phyloP scores from a whole-genome alignment of 2,329 filamentous ascomycete species.

The Penicillium sp. region DNA sequence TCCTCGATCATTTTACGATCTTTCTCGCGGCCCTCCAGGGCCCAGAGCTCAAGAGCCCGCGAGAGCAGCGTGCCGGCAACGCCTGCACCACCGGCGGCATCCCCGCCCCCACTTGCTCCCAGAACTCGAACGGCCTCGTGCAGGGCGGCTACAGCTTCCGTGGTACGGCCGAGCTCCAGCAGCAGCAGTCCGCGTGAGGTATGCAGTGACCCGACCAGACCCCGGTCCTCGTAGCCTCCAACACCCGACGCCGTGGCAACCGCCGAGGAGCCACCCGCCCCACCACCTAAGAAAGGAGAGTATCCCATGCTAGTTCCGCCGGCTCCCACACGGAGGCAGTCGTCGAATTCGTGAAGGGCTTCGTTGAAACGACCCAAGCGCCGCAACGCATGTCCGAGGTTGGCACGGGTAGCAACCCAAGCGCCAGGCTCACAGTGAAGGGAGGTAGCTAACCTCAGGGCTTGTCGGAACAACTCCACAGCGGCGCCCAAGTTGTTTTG shows the following conservation, averaged over 20 bases:
- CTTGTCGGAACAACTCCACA: conserved; percentile 69
- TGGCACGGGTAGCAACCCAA: conserved; percentile 78
- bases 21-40: conserved; percentile 35
- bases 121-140: conserved; percentile 62
- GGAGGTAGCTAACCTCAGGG: conserved; percentile 71
- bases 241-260: conserved; percentile 39
- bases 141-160: conserved; percentile 73
- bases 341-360: conserved; percentile 76
- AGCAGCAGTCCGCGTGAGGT: conserved; percentile 68
- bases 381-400: conserved; percentile 82
- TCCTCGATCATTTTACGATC: conserved; percentile 21
- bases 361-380: conserved; percentile 64
- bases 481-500: conserved; percentile 74
- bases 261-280: conserved; percentile 31
- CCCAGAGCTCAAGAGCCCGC: conserved; percentile 46
- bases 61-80: conserved; percentile 45
- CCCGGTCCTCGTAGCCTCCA: conserved; percentile 46
- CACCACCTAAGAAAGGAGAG: conserved; percentile 54
- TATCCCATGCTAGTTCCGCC: conserved; percentile 76
- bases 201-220: conserved; percentile 45
- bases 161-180: conserved; percentile 68
- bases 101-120: conserved; percentile 43
- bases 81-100: conserved; percentile 46
- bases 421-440: conserved; percentile 78
- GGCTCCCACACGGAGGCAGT: conserved; percentile 71